Percentiles rank a stretch among this genome's conserved stretches.
Evolutionary conservation across 2,329 filamentous ascomycete species (phyloP).

Genomic region (Septoria petroselini): DNA sequence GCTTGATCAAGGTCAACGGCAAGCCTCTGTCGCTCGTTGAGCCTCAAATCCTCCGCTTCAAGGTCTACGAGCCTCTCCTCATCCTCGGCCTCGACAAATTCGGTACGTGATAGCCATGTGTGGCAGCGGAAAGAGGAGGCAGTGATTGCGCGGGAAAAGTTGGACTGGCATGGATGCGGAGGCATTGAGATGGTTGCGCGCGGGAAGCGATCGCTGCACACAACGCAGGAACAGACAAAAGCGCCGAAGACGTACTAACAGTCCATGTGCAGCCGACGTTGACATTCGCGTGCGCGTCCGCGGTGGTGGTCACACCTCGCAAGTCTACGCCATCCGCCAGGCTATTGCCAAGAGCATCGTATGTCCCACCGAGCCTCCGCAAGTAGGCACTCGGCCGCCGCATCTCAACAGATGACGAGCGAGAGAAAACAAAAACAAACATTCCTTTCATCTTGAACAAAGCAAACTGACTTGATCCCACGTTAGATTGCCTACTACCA

Average conservation of each 20-base stretch:
- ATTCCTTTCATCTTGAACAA: no score
- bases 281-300: constrained; percentile 96
- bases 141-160: constrained; percentile 1
- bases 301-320: constrained; percentile 96
- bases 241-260: constrained; percentile 26
- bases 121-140: not conserved
- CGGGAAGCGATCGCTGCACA: constrained; percentile 6
- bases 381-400: constrained; percentile 18
- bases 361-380: constrained; percentile 32
- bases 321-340: constrained; percentile 98
- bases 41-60: constrained; percentile 96
- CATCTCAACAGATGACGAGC: constrained; percentile 16
- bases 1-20: constrained; percentile 98
- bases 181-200: no score
- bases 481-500: constrained; percentile 94
- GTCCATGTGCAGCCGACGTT: constrained; percentile 60
- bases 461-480: constrained; percentile 3
- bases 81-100: constrained; percentile 98
- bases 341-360: constrained; percentile 94
- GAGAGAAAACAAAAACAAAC: constrained; percentile 14
- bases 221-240: not conserved
- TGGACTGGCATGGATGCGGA: not conserved
- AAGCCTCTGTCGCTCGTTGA: constrained; percentile 90
- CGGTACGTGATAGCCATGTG: constrained; percentile 46
- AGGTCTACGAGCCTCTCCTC: constrained; percentile 99